Evolutionary conservation across 1,284 basidiomycete genomes (phyloP), one percentile per base, ranked within the genome.

Genomic region (Wolfiporia cocos): DNA sequence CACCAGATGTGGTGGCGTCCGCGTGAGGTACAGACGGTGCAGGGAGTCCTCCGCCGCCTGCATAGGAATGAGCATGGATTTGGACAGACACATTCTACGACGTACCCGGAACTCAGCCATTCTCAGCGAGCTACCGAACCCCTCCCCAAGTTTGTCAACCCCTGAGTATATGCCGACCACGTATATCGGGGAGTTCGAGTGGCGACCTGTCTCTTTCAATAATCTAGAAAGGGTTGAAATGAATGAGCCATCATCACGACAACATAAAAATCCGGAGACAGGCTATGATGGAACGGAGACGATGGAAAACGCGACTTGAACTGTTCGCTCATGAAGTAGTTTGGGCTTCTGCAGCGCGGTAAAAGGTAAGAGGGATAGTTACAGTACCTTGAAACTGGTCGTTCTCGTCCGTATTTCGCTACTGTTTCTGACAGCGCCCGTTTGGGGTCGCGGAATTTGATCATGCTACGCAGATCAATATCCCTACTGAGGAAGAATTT

Each of bases 101-200:
- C 26, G 24, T 12, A 92, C 93, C 46, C 96, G 73, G 66, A 82
- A 96, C 65, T 98, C 92, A 14, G 93, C 94, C 95, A 99, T 99
- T 59, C 80, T 81, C 44, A 97, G 70, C 14, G 89, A 92, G 53
- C 82, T 89, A 36, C 96, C 96, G 58, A 92, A 92, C 6, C 93
- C 94, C 67, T 99, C 94, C 11, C 95, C 92, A 2, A 99, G 76
- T 66, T 97, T 83, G 50, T 88, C 86, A 17, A 77, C 78, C 5
- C 87, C 86, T n/a, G 89, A 88, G 63, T 81, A 98, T 37, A 96
- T 86, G 18, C 93, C 95, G 9, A 97, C 87, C 12, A 97, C 88
- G 62, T 91, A 99, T 30, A 96, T 76, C 0, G 95, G 93, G 5
- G 88, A 85, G 54, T 90, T 89, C 3, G 89, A 88, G 50, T 81